Base-by-base conservation (phyloP, 495 filamentous ascomycete species). In the Collariella sp. region DNA sequence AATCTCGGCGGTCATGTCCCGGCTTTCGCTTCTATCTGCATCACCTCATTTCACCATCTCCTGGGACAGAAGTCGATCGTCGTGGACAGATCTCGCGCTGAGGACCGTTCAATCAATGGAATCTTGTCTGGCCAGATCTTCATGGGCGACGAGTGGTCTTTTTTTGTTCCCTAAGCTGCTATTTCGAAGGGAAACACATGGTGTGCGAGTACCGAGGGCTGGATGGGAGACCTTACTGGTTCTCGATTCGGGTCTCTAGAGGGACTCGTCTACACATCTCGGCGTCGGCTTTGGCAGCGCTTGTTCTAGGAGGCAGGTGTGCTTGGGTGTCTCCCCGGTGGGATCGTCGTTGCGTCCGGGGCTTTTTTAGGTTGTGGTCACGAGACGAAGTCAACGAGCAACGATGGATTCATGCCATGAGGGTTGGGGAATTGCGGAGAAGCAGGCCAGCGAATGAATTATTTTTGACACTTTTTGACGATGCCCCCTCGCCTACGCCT, bases 381-480 rank as follows among this genome's bases (percentile, higher is more conserved):
- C 18, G 39, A 46, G 36, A 63, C 43, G 58, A 61, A 39, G 49
- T 56, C 55, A 31, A 60, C 55, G 58, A 61, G 31, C 61, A 24
- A 58, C 46, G 61, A 54, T 42, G 36, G 49, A 48, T 50, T 31
- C 52, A 38, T 56, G 45, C 46, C 39, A 56, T 54, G 46, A 29
- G 24, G 44, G 36, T 48, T 13, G 31, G 13, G 31, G 46, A 36
- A 26, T n/a, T n/a, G 15, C 5, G 15, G 45, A 41, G 47, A 20
- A 44, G 39, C 46, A 46, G 39, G 24, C 19, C 9, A 16, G 24
- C 15, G 41, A 53, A 53, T 46, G 50, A 53, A 42, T 26, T 45
- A 39, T 38, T 46, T 31, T 35, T 46, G 50, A 39, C 20, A n/a
- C 7, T 38, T 29, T n/a, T 22, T n/a, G 23, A 31, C 24, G 36